Conservation (phyloP, 257 asterid genomes). For the Gentiana dahurica region DNA sequence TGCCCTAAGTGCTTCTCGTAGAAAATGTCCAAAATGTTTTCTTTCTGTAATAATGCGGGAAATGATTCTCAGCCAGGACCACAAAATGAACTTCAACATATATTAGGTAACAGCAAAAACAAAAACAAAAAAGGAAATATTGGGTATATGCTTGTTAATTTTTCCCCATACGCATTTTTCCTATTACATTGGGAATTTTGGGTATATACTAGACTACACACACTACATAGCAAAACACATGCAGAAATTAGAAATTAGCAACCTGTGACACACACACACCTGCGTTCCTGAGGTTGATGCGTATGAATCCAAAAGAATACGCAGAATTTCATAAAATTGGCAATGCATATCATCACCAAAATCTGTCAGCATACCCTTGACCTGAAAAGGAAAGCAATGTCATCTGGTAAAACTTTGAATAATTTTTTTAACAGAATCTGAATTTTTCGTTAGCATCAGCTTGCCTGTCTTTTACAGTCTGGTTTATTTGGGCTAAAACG, state of each 20-base stretch:
- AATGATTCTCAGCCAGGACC: background rate
- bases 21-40: conserved; percentile 68
- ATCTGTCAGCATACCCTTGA: conserved; percentile 80
- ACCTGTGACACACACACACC: conserved; percentile 25
- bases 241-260: background rate
- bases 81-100: no score
- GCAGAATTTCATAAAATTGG: conserved; percentile 90
- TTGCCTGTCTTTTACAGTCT: no score
- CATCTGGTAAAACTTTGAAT: background rate
- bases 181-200: no score
- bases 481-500: no score
- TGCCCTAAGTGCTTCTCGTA: conserved; percentile 80
- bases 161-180: background rate
- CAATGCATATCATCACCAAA: conserved; percentile 95
- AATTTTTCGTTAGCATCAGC: no score
- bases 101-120: no score
- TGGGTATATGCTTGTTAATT: no score
- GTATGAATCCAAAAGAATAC: conserved; percentile 79
- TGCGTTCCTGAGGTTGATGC: conserved; percentile 53
- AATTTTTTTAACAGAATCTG: no score
- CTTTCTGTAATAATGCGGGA: conserved; percentile 64
- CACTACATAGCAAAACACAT: background rate
- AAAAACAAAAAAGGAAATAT: no score
- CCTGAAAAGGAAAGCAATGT: conserved; percentile 36
- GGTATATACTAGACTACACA: background rate